Percentiles rank a stretch among this genome's conserved stretches.
Evolutionary conservation across 2,329 filamentous ascomycete genomes (phyloP).

Genomic region (Cladosporium sp.): DNA sequence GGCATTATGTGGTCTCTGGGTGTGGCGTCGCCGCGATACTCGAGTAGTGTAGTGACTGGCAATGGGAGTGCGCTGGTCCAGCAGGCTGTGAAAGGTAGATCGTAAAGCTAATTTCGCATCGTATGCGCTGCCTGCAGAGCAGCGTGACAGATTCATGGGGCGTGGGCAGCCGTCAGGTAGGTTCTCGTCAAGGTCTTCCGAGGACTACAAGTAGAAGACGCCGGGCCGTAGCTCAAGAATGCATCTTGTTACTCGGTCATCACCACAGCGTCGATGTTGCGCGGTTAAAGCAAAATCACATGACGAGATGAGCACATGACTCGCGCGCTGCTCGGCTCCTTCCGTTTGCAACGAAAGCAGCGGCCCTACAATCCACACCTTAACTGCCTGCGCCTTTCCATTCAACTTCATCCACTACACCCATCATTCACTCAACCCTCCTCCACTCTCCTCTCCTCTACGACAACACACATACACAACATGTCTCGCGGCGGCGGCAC

Average conservation of each 20-base stretch:
- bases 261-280: too few species aligned
- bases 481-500: constrained; percentile 89
- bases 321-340: background rate
- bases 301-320: background rate
- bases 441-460: background rate
- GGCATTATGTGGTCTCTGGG: too few species aligned
- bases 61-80: too few species aligned
- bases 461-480: constrained; percentile 13
- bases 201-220: too few species aligned
- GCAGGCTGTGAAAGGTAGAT: too few species aligned
- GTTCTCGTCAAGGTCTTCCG: background rate
- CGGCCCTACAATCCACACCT: background rate
- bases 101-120: background rate
- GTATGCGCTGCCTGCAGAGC: constrained; percentile 4
- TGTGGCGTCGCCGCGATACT: too few species aligned
- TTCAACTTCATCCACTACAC: background rate
- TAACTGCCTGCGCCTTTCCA: background rate
- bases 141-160: constrained; percentile 2
- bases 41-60: too few species aligned
- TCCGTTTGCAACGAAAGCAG: background rate
- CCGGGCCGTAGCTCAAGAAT: too few species aligned
- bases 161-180: background rate
- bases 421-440: background rate
- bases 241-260: too few species aligned
- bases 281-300: too few species aligned